These are phyloP conservation scores for Tolypocladium ophioglossoides DNA, from an alignment of 2,329 filamentous ascomycete genomes.

Conservation along the genomic window DNA sequence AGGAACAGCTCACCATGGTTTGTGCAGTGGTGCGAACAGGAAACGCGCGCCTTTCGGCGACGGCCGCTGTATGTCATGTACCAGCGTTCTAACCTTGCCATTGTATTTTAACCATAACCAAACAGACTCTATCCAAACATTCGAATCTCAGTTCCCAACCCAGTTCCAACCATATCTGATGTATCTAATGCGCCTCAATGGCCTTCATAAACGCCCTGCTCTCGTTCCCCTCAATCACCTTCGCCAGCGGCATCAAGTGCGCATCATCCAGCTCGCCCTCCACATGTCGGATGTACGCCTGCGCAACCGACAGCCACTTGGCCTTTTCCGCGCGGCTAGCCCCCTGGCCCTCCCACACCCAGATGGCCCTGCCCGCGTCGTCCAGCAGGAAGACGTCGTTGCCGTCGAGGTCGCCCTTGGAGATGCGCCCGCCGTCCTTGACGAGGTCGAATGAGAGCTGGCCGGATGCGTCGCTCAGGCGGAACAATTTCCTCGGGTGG, in stretches of 20 bases:
- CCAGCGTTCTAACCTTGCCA: no score
- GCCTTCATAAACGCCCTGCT: constrained; percentile 39
- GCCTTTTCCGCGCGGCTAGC: constrained; percentile 50
- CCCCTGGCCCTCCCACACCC: constrained; percentile 54
- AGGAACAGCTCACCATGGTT: no score
- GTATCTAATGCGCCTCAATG: constrained; percentile 17
- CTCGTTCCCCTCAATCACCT: constrained; percentile 47
- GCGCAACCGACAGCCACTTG: constrained; percentile 49
- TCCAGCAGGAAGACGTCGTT: constrained; percentile 53
- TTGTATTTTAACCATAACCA: no score
- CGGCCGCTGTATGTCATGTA: no score
- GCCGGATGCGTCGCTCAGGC: constrained; percentile 52
- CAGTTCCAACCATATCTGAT: no score
- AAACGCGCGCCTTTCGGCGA: no score
- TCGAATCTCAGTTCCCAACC: no score
- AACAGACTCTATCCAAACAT: not conserved
- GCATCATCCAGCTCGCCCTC: constrained; percentile 20
- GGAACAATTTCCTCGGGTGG: constrained; percentile 38
- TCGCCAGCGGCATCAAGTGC: constrained; percentile 40
- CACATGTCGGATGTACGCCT: constrained; percentile 39
- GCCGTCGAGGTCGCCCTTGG: constrained; percentile 39
- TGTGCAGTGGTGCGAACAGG: no score
- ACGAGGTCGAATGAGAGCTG: constrained; percentile 45
- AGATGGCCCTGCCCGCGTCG: constrained; percentile 45
- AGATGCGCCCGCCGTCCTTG: constrained; percentile 39